Conservation (phyloP, 2,329 filamentous ascomycete species). For the Lasiodiplodia hormozganensis region DNA sequence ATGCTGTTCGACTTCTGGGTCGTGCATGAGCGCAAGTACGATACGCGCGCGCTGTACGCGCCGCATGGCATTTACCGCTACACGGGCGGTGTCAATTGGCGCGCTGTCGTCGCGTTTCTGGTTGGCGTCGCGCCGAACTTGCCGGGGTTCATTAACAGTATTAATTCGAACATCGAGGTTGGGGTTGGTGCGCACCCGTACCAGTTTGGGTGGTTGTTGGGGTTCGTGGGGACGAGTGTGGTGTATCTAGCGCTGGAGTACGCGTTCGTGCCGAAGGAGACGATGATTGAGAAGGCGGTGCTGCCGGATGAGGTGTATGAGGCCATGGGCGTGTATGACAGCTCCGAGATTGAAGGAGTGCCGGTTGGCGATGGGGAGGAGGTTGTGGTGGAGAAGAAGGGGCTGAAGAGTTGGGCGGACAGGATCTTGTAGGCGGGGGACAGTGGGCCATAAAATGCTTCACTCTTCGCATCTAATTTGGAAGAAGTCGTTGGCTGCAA, state of each 20-base stretch:
- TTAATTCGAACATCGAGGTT: slow-evolving; percentile 49
- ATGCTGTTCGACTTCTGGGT: slow-evolving; percentile 68
- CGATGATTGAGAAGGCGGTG: slow-evolving; percentile 53
- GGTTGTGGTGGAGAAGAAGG: slow-evolving; percentile 38
- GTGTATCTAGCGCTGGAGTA: slow-evolving; percentile 62
- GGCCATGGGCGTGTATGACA: slow-evolving; percentile 34
- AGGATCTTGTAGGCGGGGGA: slow-evolving; percentile 38
- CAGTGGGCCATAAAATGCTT: slow-evolving; percentile 3
- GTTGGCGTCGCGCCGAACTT: slow-evolving; percentile 63
- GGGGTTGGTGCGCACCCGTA: slow-evolving; percentile 63
- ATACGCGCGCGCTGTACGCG: slow-evolving; percentile 61
- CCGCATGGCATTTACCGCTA: slow-evolving; percentile 60
- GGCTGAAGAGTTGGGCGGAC: slow-evolving; percentile 43
- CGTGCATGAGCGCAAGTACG: slow-evolving; percentile 57
- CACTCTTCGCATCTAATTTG: no score
- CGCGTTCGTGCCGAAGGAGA: slow-evolving; percentile 58
- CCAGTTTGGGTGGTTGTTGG: slow-evolving; percentile 71
- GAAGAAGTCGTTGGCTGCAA: no score
- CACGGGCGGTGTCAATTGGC: slow-evolving; percentile 63
- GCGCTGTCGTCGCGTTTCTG: slow-evolving; percentile 64
- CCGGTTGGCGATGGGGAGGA: slow-evolving; percentile 32
- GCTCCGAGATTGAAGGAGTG: slow-evolving; percentile 38
- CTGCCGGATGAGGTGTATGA: slow-evolving; percentile 50
- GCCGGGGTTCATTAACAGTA: slow-evolving; percentile 59
- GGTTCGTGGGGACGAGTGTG: slow-evolving; percentile 63